Percentiles rank a stretch among this genome's conserved stretches.
Evolutionary conservation across 495 filamentous ascomycete species (phyloP).

Genomic region (Penicillium longicatenatum): DNA sequence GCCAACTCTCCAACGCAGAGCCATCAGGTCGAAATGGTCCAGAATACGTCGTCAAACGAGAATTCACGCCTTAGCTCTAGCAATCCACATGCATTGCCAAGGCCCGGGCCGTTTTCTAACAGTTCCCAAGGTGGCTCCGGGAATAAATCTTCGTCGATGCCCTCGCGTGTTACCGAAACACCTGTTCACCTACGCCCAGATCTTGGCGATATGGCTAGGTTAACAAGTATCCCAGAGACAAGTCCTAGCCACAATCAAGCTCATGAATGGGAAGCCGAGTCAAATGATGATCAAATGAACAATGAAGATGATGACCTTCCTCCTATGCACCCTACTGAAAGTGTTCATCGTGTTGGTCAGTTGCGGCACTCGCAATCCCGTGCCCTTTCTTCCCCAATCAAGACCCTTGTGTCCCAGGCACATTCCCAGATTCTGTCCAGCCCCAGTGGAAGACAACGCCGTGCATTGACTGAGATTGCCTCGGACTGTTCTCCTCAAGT

Average conservation of each 20-base stretch:
- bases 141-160: constrained; percentile 45
- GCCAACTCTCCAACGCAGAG: constrained; percentile 1
- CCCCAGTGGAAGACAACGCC: constrained; percentile 45
- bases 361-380: constrained; percentile 24
- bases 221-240: constrained; percentile 45
- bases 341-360: constrained; percentile 23
- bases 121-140: constrained; percentile 12
- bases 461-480: constrained; percentile 49
- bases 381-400: constrained; percentile 37
- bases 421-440: constrained; percentile 37
- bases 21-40: constrained; percentile 1
- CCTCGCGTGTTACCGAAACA: constrained; percentile 44
- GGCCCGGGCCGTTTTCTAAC: constrained; percentile 1
- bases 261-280: constrained; percentile 30
- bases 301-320: constrained; percentile 50
- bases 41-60: constrained; percentile 14
- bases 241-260: constrained; percentile 36
- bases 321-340: constrained; percentile 30
- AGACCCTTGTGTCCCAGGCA: constrained; percentile 30
- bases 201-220: constrained; percentile 31
- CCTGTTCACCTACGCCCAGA: constrained; percentile 33
- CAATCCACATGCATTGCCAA: constrained; percentile 10
- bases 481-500: constrained; percentile 45
- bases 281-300: constrained; percentile 30
- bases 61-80: constrained; percentile 17